These are phyloP conservation scores for Nidularia pulvinata DNA, from an alignment of 768 basidiomycete species.

Conservation along the genomic window DNA sequence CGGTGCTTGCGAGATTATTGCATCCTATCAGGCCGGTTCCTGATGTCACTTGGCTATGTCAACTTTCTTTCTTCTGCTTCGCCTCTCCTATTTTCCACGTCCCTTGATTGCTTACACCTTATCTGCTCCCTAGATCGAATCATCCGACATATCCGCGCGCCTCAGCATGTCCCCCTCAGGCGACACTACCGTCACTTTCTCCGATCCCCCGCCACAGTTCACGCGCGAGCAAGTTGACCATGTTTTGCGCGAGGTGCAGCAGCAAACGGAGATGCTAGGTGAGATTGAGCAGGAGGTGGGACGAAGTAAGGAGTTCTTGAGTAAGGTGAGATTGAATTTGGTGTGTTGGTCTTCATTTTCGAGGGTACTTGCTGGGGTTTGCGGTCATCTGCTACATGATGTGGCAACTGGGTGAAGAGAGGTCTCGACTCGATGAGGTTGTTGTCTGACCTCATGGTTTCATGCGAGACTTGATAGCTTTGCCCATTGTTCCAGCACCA, in stretches of 20 bases:
- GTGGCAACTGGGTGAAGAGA: too few species aligned
- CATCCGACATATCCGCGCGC: conserved; percentile 65
- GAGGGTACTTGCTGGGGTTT: too few species aligned
- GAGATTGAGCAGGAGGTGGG: conserved; percentile 56
- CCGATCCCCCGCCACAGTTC: conserved; percentile 59
- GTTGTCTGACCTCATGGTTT: too few species aligned
- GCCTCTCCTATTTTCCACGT: not conserved
- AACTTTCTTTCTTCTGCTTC: not conserved
- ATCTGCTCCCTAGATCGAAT: conserved; percentile 54
- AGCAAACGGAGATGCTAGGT: conserved; percentile 46
- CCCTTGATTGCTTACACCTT: not conserved
- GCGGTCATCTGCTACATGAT: too few species aligned
- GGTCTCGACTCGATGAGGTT: too few species aligned
- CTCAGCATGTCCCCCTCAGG: conserved; percentile 40
- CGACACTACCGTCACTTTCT: conserved; percentile 74
- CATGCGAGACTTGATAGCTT: too few species aligned
- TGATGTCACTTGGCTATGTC: too few species aligned
- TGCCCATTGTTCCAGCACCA: too few species aligned
- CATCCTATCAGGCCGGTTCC: too few species aligned
- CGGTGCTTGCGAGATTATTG: too few species aligned
- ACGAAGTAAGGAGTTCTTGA: conserved; percentile 70
- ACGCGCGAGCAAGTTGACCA: conserved; percentile 61
- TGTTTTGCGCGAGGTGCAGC: conserved; percentile 53
- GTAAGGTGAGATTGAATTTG: conserved; percentile 45
- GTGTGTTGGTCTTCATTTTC: too few species aligned